Conservation (phyloP, 73 alveolate species). For the Paramecium biaurelia region DNA sequence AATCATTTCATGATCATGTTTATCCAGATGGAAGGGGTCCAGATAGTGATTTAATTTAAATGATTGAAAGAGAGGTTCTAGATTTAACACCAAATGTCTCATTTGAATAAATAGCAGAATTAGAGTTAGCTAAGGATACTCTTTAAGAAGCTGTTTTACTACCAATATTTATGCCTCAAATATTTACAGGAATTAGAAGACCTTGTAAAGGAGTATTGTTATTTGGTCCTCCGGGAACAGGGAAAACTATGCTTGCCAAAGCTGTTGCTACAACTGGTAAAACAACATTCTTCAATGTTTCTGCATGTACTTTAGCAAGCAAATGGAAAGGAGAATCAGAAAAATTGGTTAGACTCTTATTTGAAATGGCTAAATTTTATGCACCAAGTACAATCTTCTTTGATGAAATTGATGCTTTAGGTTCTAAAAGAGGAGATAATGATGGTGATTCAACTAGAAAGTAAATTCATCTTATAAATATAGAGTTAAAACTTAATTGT, state of each 20-base stretch:
- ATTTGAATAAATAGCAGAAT: slow-evolving; percentile 99
- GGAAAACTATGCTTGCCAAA: slow-evolving; percentile 98
- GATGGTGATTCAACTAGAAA: slow-evolving; percentile 82
- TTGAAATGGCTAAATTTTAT: slow-evolving; percentile 96
- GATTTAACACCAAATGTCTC: slow-evolving; percentile 80
- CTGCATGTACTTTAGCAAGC: slow-evolving; percentile 95
- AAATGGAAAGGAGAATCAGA: slow-evolving; percentile 99
- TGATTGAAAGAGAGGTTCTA: slow-evolving; percentile 94
- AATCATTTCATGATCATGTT: slow-evolving; percentile 44
- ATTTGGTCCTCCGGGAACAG: slow-evolving; percentile 99
- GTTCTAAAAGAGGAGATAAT: slow-evolving; percentile 81
- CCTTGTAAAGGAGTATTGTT: slow-evolving; percentile 96
- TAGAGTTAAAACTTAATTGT: slow-evolving; percentile 79
- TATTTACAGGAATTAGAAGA: slow-evolving; percentile 94
- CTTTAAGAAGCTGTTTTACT: slow-evolving; percentile 94
- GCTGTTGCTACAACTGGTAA: slow-evolving; percentile 94
- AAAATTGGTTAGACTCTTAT: slow-evolving; percentile 91
- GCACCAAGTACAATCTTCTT: slow-evolving; percentile 98
- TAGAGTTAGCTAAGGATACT: slow-evolving; percentile 94
- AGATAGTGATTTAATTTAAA: slow-evolving; percentile 79
- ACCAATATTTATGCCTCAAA: slow-evolving; percentile 96
- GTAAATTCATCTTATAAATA: neutral
- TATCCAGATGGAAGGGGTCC: slow-evolving; percentile 71
- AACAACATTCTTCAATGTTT: slow-evolving; percentile 93
- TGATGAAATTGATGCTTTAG: slow-evolving; percentile 98